Evolutionary conservation across 495 filamentous ascomycete species (phyloP).

Genomic region (Mytilinidion resinicola): DNA sequence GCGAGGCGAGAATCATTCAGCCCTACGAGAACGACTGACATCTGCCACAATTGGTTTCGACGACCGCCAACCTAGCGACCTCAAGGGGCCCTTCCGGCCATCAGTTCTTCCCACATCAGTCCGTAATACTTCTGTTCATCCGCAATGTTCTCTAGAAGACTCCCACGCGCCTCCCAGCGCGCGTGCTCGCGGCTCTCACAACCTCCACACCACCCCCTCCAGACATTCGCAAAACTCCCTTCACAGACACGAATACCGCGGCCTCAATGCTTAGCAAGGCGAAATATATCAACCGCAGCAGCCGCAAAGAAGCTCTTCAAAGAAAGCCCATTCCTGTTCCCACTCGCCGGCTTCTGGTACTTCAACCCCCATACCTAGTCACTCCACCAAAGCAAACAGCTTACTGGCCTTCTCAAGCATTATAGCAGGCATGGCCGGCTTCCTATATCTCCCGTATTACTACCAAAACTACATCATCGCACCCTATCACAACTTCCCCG

Average conservation of each 20-base stretch:
- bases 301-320: conserved; percentile 5
- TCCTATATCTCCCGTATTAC: conserved; percentile 51
- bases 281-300: conserved; percentile 8
- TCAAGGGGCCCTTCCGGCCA: not conserved
- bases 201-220: conserved; percentile 13
- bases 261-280: conserved; percentile 6
- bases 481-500: conserved; percentile 71
- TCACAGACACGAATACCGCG: conserved; percentile 13
- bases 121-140: not conserved
- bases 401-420: conserved; percentile 2
- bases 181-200: conserved; percentile 6
- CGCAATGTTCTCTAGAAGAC: conserved; percentile 19
- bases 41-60: not conserved
- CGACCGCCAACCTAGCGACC: not conserved
- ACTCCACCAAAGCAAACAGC: conserved; percentile 1
- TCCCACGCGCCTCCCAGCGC: conserved; percentile 13
- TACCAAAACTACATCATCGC: conserved; percentile 59
- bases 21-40: conserved; percentile 14
- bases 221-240: conserved; percentile 15
- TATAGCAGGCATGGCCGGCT: conserved; percentile 45
- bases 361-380: not conserved
- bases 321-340: conserved; percentile 28
- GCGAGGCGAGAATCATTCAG: conserved; percentile 7
- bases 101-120: not conserved
- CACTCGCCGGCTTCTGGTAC: conserved; percentile 30